Evolutionary conservation across 805 yeast species (phyloP).

Genomic region (Lipomyces lipofer): DNA sequence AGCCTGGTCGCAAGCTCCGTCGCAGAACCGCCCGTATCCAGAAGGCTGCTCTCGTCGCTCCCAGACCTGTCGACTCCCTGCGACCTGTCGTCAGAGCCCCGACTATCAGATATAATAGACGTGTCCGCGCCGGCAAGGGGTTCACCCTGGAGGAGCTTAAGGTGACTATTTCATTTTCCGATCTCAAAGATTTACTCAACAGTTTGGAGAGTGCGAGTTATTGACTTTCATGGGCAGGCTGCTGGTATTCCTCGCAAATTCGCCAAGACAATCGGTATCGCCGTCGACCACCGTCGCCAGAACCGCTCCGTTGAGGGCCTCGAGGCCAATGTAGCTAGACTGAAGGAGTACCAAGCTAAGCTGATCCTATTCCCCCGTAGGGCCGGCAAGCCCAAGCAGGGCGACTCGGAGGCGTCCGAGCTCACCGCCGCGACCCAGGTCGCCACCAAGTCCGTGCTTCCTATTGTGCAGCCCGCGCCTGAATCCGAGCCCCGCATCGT

Average conservation of each 20-base stretch:
- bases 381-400: constrained; percentile 60
- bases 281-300: constrained; percentile 99
- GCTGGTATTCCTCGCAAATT: constrained; percentile 90
- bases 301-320: constrained; percentile 96
- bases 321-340: constrained; percentile 92
- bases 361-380: constrained; percentile 94
- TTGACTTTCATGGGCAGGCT: constrained; percentile 49
- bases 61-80: constrained; percentile 94
- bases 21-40: constrained; percentile 93
- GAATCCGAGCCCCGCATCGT: constrained; percentile 89
- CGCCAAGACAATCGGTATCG: constrained; percentile 98
- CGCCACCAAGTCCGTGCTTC: constrained; percentile 73
- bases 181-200: not conserved
- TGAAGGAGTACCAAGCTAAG: constrained; percentile 93
- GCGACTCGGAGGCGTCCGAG: constrained; percentile 61
- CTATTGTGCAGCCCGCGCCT: constrained; percentile 75
- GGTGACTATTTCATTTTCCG: constrained; percentile 32
- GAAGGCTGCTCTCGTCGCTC: constrained; percentile 94
- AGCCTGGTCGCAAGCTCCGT: constrained; percentile 98
- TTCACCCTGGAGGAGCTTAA: constrained; percentile 96
- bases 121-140: constrained; percentile 99
- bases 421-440: constrained; percentile 66
- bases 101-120: constrained; percentile 98
- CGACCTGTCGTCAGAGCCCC: constrained; percentile 99
- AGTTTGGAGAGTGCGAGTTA: not conserved